These are phyloP conservation scores for Xylaria curta DNA, from an alignment of 495 filamentous ascomycete species.

Conservation along the genomic window DNA sequence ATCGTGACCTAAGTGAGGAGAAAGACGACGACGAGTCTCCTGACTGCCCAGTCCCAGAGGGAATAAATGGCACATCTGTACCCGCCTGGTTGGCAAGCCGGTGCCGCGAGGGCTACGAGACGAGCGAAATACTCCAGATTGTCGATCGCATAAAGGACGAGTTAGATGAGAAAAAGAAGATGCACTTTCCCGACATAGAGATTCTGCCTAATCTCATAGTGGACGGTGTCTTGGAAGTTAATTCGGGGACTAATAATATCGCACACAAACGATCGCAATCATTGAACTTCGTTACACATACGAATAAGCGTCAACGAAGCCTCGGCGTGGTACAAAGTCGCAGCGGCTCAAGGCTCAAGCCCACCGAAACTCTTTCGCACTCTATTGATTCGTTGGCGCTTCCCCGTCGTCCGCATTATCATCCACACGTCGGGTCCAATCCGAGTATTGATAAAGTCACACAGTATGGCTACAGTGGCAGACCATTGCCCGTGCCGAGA, in stretches of 20 bases:
- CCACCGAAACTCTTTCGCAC: constrained; percentile 25
- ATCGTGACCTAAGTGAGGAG: constrained; percentile 31
- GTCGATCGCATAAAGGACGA: constrained; percentile 43
- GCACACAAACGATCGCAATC: constrained; percentile 52
- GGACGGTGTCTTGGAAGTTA: constrained; percentile 32
- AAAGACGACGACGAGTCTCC: constrained; percentile 39
- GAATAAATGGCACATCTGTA: constrained; percentile 47
- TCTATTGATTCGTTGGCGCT: constrained; percentile 26
- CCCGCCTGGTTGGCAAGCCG: constrained; percentile 50
- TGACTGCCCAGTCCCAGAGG: constrained; percentile 32
- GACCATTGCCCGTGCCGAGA: constrained; percentile 24
- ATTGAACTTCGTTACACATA: constrained; percentile 35
- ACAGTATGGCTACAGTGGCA: constrained; percentile 19
- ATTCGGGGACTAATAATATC: constrained; percentile 10
- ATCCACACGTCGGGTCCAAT: constrained; percentile 23
- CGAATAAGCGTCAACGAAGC: constrained; percentile 9
- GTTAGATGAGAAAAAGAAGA: constrained; percentile 35
- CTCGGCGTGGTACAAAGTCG: constrained; percentile 16
- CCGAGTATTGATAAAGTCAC: constrained; percentile 11
- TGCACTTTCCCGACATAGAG: constrained; percentile 69
- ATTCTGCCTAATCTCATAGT: constrained; percentile 58
- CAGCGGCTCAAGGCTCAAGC: background rate
- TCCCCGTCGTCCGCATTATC: constrained; percentile 36
- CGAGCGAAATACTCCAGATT: constrained; percentile 46
- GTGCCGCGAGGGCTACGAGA: constrained; percentile 45